Evolutionary conservation across 371 early-diverging fungal species (phyloP).

Genomic region (Cokeromyces recurvatus): DNA sequence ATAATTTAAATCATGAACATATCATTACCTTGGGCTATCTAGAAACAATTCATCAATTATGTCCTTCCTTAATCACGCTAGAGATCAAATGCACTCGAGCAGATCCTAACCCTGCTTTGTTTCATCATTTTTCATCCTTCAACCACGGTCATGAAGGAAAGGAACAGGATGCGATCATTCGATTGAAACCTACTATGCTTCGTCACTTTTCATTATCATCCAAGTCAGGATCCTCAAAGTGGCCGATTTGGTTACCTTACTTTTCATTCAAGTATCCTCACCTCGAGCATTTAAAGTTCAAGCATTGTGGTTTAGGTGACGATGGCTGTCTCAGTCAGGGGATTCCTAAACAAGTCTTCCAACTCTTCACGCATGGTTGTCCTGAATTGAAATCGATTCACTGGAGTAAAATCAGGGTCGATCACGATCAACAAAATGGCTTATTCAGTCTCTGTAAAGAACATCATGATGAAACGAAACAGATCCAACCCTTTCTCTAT

Average conservation of each 20-base stretch:
- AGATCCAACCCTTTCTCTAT: neutral
- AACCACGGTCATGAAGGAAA: neutral
- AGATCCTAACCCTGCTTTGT: constrained; percentile 9
- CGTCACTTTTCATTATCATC: constrained; percentile 11
- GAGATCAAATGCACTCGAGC: constrained; percentile 6
- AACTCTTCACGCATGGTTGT: constrained; percentile 2
- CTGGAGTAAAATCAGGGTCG: constrained; percentile 12
- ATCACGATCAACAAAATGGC: constrained; percentile 5
- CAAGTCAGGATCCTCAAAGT: constrained; percentile 12
- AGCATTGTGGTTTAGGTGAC: constrained; percentile 12
- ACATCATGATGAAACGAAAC: neutral
- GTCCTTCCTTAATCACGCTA: constrained; percentile 5
- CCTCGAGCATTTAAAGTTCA: constrained; percentile 9
- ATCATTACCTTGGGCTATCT: constrained; percentile 12
- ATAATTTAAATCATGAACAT: constrained; percentile 8
- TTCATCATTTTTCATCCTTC: constrained; percentile 11
- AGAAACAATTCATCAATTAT: constrained; percentile 11
- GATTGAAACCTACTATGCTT: neutral
- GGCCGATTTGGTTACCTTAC: constrained; percentile 16
- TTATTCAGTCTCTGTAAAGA: constrained; percentile 1
- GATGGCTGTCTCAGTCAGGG: constrained; percentile 1
- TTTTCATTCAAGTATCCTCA: constrained; percentile 19
- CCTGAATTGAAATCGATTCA: constrained; percentile 4
- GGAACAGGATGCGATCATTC: neutral
- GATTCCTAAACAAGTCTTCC: constrained; percentile 1